Evolutionary conservation across 1,284 basidiomycete species (phyloP), one percentile per base, ranked within the genome.

Genomic region (Meripilus lineatus): DNA sequence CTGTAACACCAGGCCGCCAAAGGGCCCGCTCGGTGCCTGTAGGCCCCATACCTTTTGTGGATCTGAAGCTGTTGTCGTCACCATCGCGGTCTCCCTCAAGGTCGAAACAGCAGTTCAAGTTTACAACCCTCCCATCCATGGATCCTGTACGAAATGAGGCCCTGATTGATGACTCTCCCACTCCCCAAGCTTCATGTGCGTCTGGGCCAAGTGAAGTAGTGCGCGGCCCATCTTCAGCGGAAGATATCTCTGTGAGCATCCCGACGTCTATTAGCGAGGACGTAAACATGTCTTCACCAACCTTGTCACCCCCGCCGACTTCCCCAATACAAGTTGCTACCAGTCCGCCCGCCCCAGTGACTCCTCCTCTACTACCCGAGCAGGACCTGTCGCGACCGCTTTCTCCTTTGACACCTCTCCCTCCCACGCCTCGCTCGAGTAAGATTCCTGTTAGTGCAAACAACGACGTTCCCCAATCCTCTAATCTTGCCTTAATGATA

Each of bases 371-470:
- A 10, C 28, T 10, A 30, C 10, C 28, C 10, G 15, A 30, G 28
- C 10, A 30, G 15, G 28, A 30, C 10, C 10, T 10, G 10, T 13
- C 11, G 8, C 8, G 34, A 6, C 32, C 40, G 17, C 14, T 30
- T 10, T 46, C 45, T 5, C 45, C 45, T 7, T 25, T 42, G 26
- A 46, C 45, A 30, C 40, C 45, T 11, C n/a, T 42, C 13, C 45
- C 45, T 3, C 11, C 21, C 18, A 46, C 32, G 4, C 45, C 40
- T 14, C 23, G n/a, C 28, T n/a, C 28, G n/a, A 30, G n/a, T 30
- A n/a, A 8, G n/a, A n/a, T n/a, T n/a, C n/a, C n/a, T n/a, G n/a
- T n/a, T n/a, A n/a, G 28, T 15, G 28, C 28, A 15, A 15, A 10
- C 28, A 15, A 30, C 10, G 15, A 10, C 28, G 28, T 15, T 10